Percentiles rank a stretch among this genome's conserved stretches.
Conservation (phyloP, 2,329 filamentous ascomycete species). For the Pochonia chlamydosporia region DNA sequence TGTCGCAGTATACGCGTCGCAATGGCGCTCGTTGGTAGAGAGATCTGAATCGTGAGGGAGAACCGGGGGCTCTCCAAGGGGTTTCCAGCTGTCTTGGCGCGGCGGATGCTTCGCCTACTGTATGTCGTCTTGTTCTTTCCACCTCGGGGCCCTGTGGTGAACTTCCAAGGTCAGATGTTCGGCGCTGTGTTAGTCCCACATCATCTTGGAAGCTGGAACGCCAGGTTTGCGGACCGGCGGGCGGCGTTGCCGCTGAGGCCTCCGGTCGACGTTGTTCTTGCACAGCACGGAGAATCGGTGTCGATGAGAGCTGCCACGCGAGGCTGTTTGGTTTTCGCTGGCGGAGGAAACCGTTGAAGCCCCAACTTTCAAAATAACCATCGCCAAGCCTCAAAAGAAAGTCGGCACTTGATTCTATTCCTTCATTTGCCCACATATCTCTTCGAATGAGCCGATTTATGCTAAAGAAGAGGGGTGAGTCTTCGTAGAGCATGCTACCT, state of each 20-base stretch:
- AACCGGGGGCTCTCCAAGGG: constrained; percentile 36
- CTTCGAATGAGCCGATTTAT: constrained; percentile 40
- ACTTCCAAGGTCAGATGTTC: constrained; percentile 8
- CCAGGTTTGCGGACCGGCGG: constrained; percentile 9
- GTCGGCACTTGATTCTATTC: constrained; percentile 40
- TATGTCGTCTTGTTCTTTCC: constrained; percentile 32
- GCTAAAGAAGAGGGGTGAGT: constrained; percentile 34
- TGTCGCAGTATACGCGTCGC: constrained; percentile 67
- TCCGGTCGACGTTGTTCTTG: constrained; percentile 9
- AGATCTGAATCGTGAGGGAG: constrained; percentile 27
- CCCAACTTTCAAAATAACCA: constrained; percentile 29
- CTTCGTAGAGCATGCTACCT: constrained; percentile 36
- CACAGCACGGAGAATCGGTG: constrained; percentile 5
- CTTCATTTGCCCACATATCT: constrained; percentile 39
- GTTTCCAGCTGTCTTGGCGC: constrained; percentile 32
- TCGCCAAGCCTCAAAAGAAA: constrained; percentile 45
- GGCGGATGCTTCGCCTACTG: constrained; percentile 39
- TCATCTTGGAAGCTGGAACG: constrained; percentile 11
- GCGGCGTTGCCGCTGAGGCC: neutral
- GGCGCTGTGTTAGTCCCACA: constrained; percentile 4
- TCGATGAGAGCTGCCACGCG: constrained; percentile 8
- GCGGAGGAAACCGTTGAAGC: constrained; percentile 28
- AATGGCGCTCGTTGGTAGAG: constrained; percentile 52
- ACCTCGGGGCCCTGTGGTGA: constrained; percentile 6
- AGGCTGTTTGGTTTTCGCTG: constrained; percentile 9